phyloP scores from a whole-genome alignment of 768 basidiomycete genomes.

The Coprinellus micaceus region DNA sequence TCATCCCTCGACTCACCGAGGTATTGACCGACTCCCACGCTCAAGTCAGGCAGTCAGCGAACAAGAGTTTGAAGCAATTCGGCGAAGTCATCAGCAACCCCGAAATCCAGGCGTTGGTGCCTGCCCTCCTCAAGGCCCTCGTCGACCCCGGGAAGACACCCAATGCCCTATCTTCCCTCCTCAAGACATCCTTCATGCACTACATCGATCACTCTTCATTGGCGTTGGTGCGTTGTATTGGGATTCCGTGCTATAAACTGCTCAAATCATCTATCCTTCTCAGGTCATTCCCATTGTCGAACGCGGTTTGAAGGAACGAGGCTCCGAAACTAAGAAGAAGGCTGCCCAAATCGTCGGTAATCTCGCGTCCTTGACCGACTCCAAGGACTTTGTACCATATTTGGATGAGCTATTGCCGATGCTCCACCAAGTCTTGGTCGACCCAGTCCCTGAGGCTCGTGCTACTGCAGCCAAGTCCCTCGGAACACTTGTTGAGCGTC shows the following conservation, averaged over 20 bases:
- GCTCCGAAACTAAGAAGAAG: conserved; percentile 92
- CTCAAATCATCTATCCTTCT: neutral
- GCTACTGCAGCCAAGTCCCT: conserved; percentile 96
- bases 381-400: conserved; percentile 93
- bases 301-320: conserved; percentile 85
- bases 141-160: conserved; percentile 93
- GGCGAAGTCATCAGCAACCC: conserved; percentile 98
- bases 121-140: conserved; percentile 86
- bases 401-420: conserved; percentile 84
- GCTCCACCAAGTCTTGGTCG: conserved; percentile 88
- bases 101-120: conserved; percentile 89
- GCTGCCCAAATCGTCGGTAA: conserved; percentile 98
- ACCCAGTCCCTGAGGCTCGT: conserved; percentile 96
- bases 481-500: conserved; percentile 92
- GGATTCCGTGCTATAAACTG: neutral
- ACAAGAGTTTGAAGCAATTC: conserved; percentile 94
- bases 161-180: conserved; percentile 75
- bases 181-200: conserved; percentile 96
- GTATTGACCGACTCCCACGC: conserved; percentile 97
- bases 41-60: conserved; percentile 89
- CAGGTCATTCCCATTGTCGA: conserved; percentile 95
- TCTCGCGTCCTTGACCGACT: conserved; percentile 82
- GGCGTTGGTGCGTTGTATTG: conserved; percentile 60
- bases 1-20: conserved; percentile 92
- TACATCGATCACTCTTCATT: conserved; percentile 97